A percentile compares a stretch with the other conserved stretches of the same genome.
phyloP scores from a whole-genome alignment of 352 stramenopile species.

The Phytophthora multivora region DNA sequence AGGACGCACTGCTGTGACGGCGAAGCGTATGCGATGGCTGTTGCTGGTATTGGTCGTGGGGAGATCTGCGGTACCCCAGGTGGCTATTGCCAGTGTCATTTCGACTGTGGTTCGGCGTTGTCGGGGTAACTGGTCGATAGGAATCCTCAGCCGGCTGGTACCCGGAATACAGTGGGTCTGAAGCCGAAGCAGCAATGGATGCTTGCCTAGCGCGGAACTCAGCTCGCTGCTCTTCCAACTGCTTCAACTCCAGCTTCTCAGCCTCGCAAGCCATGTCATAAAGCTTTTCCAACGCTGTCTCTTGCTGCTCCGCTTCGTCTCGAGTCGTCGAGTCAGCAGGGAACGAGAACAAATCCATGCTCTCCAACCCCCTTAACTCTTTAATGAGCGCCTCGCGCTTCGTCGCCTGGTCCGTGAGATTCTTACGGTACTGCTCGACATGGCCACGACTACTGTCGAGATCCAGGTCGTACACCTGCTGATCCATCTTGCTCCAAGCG shows the following conservation, averaged over 20 bases:
- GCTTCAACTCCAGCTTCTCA: constrained; percentile 56
- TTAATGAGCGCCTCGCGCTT: constrained; percentile 68
- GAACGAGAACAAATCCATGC: constrained; percentile 57
- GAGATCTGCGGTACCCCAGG: constrained; percentile 27
- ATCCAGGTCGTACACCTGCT: constrained; percentile 82
- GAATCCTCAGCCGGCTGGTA: constrained; percentile 25
- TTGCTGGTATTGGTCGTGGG: constrained; percentile 27
- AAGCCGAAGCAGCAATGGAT: constrained; percentile 30
- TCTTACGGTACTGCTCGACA: constrained; percentile 79
- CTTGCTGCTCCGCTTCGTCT: constrained; percentile 52
- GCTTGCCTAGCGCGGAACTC: constrained; percentile 40
- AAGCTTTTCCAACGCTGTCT: constrained; percentile 50
- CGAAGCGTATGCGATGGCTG: constrained; percentile 31
- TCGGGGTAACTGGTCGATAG: constrained; percentile 25
- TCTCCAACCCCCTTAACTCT: constrained; percentile 48
- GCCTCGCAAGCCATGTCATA: constrained; percentile 63
- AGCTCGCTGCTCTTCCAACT: constrained; percentile 50
- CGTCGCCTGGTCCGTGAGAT: constrained; percentile 65
- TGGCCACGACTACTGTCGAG: constrained; percentile 71
- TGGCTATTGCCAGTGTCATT: constrained; percentile 32
- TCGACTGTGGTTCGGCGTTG: constrained; percentile 20
- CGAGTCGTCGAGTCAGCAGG: constrained; percentile 30
- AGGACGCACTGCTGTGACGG: constrained; percentile 54
- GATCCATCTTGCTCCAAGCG: constrained; percentile 75
- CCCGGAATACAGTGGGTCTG: constrained; percentile 34